Conservation (phyloP, 345 rosid genomes). For the Eucalyptus cloeziana region DNA sequence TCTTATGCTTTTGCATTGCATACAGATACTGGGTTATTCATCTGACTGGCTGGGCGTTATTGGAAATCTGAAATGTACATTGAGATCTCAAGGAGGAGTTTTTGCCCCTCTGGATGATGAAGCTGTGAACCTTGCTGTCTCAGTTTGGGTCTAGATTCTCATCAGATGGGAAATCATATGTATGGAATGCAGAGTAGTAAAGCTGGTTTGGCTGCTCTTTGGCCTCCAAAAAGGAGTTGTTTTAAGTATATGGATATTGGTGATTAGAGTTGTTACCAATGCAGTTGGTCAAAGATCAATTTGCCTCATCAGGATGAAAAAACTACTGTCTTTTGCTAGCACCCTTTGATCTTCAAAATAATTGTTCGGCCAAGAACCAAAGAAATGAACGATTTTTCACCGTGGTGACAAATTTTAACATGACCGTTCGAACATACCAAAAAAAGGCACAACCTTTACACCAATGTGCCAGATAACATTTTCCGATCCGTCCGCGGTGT, state of each 20-base stretch:
- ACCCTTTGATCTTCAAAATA: neutral
- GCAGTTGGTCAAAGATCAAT: neutral
- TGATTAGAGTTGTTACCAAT: neutral
- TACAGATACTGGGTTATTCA: constrained; percentile 26
- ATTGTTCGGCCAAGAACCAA: neutral
- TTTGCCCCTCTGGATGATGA: neutral
- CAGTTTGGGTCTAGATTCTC: neutral
- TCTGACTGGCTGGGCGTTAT: constrained; percentile 22
- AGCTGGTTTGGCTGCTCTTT: neutral
- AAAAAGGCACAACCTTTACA: neutral
- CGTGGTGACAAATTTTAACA: neutral
- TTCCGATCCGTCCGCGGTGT: neutral
- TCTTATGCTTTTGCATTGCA: neutral
- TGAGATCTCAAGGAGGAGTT: neutral
- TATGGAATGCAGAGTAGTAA: neutral
- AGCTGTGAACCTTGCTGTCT: neutral
- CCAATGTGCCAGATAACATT: neutral
- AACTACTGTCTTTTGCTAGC: neutral
- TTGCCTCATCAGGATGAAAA: neutral
- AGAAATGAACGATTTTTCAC: neutral
- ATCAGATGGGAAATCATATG: neutral
- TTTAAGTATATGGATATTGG: neutral
- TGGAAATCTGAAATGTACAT: neutral
- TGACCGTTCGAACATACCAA: neutral
- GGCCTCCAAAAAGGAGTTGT: neutral